A percentile compares a stretch with the other conserved stretches of the same genome.
Evolutionary conservation across 176 grass and related monocot species (phyloP).

Genomic region (Eleusine indica): DNA sequence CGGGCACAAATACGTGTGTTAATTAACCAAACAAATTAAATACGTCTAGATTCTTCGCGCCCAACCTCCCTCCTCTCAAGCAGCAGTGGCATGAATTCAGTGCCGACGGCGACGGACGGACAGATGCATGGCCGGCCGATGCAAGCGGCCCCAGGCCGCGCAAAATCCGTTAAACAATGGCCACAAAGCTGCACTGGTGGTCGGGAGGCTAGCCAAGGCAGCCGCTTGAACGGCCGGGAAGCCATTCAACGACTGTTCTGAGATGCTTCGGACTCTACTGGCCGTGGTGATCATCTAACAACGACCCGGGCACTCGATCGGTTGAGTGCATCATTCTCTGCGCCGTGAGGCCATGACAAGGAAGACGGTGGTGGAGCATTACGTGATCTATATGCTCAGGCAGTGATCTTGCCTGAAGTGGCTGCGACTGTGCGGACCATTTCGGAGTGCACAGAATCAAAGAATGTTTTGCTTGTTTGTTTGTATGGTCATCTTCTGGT

Average conservation of each 20-base stretch:
- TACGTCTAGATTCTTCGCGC: background rate
- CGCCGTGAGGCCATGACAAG: conserved; percentile 27
- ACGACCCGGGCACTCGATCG: background rate
- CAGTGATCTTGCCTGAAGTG: conserved; percentile 20
- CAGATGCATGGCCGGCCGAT: background rate
- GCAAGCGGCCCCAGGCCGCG: background rate
- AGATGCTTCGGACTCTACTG: conserved; percentile 19
- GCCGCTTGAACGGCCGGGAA: background rate
- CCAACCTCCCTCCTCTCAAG: background rate
- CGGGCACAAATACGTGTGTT: background rate
- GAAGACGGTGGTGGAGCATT: conserved; percentile 18
- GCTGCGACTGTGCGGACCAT: background rate
- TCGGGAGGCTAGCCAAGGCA: conserved; percentile 8
- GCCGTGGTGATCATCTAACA: conserved; percentile 13
- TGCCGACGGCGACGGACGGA: conserved; percentile 4
- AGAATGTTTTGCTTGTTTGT: conserved; percentile 19
- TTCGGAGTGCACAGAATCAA: background rate
- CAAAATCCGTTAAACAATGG: background rate
- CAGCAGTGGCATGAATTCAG: conserved; percentile 13
- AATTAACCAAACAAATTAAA: background rate
- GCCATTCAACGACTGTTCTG: conserved; percentile 7
- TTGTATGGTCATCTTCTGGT: conserved; percentile 34
- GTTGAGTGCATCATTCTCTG: conserved; percentile 12
- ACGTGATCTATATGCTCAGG: background rate
- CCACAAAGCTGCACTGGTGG: conserved; percentile 24